Evolutionary conservation across 805 yeast genomes (phyloP), one percentile per base, ranked within the genome.

Genomic region (Saccharomycopsis fermentans): DNA sequence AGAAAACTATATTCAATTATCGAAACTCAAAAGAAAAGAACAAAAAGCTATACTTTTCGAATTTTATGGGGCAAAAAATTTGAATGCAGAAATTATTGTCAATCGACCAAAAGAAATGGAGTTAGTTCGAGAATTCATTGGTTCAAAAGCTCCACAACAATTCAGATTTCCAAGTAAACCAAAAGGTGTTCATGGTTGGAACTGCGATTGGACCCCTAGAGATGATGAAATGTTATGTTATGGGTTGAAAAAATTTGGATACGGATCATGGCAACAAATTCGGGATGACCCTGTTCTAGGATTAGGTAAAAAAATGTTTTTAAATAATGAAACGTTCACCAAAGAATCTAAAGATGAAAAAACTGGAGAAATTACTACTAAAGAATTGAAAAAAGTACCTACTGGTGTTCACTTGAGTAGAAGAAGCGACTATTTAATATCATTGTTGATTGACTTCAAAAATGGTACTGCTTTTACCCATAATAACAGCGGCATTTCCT

Each of bases 261-360:
- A 90, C 70, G 98, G 98, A 17, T 84, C 96, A 0, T 94, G 99
- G 99, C 69, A 79, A 2, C 91, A 87, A 67, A 91, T 94, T 52
- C 78, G 99, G 68, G 99, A 94, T 72, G 99, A 94, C 72, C 98
- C 99, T 1, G 79, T 89, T 56, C 77, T 94, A 59, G 91, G 90
- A 11, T 75, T 94, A 61, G 87, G 89, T 62, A 89, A 90, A 65
- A 94, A 90, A 74, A 73, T 94, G 64, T 94, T 82, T 66, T 76
- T 94, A 65, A 81, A 77, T 58, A 63, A 65, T 39, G 65, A 63
- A 47, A 69, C 68, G 24, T 71, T 72, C 1, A 68, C 70, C 4
- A 73, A 70, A 54, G 77, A 71, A 55, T 74, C 71, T 59, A 57
- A 62, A 8, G 66, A 56, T 16, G 37, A 32, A 4, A 24, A 59